Evolutionary conservation across 2,329 filamentous ascomycete species (phyloP).

Genomic region (Ophiostoma sp.): DNA sequence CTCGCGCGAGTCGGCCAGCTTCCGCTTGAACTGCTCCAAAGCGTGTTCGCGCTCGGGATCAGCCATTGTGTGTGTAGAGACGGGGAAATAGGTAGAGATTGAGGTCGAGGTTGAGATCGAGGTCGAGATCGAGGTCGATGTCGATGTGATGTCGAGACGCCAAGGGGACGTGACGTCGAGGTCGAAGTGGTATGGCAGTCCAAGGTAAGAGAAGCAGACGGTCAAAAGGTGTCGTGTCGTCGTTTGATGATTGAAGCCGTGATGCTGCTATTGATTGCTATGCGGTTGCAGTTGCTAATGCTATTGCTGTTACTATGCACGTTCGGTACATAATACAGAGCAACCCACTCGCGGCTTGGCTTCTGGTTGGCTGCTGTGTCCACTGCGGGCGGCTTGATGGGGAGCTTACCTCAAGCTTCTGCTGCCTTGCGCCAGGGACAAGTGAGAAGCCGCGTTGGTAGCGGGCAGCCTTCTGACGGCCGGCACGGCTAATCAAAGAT

Average conservation of each 20-base stretch:
- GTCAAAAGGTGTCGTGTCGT: not conserved
- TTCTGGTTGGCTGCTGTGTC: conserved; percentile 2
- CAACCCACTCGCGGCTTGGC: conserved; percentile 9
- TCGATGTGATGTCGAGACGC: conserved; percentile 5
- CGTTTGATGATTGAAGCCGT: not conserved
- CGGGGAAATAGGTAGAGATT: no score
- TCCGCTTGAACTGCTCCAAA: conserved; percentile 71
- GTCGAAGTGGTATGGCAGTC: not conserved
- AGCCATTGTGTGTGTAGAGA: no score
- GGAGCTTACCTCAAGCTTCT: conserved; percentile 38
- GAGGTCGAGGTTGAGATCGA: not conserved
- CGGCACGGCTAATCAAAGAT: not conserved
- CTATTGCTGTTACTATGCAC: not conserved
- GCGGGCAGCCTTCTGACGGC: not conserved
- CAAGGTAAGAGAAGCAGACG: no score
- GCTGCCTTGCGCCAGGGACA: conserved; percentile 33
- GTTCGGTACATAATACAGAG: not conserved
- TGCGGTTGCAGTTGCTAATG: not conserved
- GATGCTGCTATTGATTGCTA: not conserved
- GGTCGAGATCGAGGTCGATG: not conserved
- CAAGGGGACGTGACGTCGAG: not conserved
- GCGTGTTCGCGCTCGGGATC: conserved; percentile 62
- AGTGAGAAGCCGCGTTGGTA: not conserved
- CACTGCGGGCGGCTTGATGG: not conserved
- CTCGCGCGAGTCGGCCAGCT: conserved; percentile 90